These are phyloP conservation scores for Tremella yokohamensis DNA, from an alignment of 768 basidiomycete genomes.

Conservation along the genomic window DNA sequence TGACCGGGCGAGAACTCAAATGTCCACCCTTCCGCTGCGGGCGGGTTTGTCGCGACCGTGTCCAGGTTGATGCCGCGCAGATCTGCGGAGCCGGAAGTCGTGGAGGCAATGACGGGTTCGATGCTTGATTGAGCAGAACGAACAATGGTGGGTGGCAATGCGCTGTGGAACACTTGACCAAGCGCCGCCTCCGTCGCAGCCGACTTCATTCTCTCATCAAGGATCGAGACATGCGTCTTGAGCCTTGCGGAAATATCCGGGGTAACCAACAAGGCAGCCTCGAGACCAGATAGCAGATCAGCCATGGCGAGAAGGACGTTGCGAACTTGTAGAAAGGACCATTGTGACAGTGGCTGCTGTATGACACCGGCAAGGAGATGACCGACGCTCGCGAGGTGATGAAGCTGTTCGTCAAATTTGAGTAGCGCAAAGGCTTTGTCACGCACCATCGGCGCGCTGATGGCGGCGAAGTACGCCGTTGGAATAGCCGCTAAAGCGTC, in stretches of 20 bases:
- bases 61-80: no score
- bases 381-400: constrained; percentile 45
- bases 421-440: no score
- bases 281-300: constrained; percentile 31
- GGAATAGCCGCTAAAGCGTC: constrained; percentile 37
- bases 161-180: not conserved
- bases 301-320: constrained; percentile 35
- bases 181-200: constrained; percentile 8
- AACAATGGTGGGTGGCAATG: not conserved
- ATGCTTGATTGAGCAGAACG: not conserved
- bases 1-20: constrained; percentile 9
- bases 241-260: constrained; percentile 17
- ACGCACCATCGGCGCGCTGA: constrained; percentile 32
- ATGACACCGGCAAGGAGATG: constrained; percentile 40
- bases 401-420: constrained; percentile 27
- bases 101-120: no score
- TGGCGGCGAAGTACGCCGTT: constrained; percentile 32
- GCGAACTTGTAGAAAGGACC: constrained; percentile 32
- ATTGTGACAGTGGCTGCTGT: constrained; percentile 31
- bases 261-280: constrained; percentile 13
- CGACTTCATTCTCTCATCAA: constrained; percentile 22
- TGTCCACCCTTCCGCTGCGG: no score
- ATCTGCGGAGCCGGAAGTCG: no score
- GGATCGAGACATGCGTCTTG: constrained; percentile 19
- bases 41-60: not conserved